Conservation (phyloP, 805 yeast species). For the Candida manassasensis region DNA sequence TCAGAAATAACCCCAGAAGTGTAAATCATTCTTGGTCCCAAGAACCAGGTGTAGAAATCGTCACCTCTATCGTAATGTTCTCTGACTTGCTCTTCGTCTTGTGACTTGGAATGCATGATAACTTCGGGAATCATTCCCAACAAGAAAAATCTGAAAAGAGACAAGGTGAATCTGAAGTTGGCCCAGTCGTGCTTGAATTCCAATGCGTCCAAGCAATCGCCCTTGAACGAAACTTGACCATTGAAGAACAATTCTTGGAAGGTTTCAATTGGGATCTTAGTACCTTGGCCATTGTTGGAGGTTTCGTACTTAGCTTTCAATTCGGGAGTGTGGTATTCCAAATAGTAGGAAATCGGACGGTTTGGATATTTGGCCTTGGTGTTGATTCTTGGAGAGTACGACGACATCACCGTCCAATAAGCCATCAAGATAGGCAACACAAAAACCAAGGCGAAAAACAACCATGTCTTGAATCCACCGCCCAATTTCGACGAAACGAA, state of each 20-base stretch:
- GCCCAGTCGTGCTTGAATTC: conserved; percentile 94
- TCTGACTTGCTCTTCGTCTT: conserved; percentile 94
- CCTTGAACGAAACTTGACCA: conserved; percentile 80
- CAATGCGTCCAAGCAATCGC: conserved; percentile 77
- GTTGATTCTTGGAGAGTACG: conserved; percentile 76
- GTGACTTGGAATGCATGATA: conserved; percentile 84
- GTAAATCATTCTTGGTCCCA: conserved; percentile 92
- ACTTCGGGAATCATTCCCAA: conserved; percentile 92
- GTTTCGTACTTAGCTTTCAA: conserved; percentile 57
- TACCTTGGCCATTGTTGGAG: conserved; percentile 51
- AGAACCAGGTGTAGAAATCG: conserved; percentile 89
- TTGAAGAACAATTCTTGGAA: conserved; percentile 85
- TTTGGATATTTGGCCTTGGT: conserved; percentile 73
- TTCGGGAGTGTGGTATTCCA: conserved; percentile 74
- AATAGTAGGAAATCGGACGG: conserved; percentile 71
- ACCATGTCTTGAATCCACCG: conserved; percentile 63
- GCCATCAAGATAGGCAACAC: conserved; percentile 72
- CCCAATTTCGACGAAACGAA: conserved; percentile 62
- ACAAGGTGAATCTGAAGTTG: conserved; percentile 67
- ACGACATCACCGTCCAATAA: conserved; percentile 76
- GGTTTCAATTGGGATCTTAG: conserved; percentile 87
- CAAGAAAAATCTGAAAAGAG: conserved; percentile 74
- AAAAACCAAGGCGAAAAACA: conserved; percentile 51
- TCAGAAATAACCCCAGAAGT: conserved; percentile 82
- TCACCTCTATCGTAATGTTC: conserved; percentile 96